Conservation (phyloP, 1,139 yeast genomes). For the Diutina sp. region DNA sequence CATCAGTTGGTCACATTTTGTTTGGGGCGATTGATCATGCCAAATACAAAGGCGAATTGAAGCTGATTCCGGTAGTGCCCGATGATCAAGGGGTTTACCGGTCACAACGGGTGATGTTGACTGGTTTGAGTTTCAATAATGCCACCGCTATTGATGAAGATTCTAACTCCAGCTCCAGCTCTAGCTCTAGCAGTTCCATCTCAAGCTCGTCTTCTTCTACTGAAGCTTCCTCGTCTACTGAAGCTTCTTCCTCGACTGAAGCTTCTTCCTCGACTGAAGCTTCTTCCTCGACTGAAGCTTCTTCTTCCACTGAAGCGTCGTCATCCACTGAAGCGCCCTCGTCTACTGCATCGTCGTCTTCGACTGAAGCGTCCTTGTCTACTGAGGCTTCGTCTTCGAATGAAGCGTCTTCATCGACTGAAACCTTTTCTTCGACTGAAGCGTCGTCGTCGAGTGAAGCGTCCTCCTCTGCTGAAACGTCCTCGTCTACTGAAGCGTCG, state of each 20-base stretch:
- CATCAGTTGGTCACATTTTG: constrained; percentile 28
- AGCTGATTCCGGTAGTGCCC: not conserved
- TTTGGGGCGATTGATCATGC: constrained; percentile 50
- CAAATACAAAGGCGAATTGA: constrained; percentile 30
- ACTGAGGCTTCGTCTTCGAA: not conserved
- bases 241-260: not conserved
- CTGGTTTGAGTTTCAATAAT: not conserved
- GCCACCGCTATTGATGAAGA: not conserved
- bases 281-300: not conserved
- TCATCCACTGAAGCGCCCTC: not conserved
- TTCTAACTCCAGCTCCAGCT: not conserved
- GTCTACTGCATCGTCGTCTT: not conserved
- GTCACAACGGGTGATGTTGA: not conserved
- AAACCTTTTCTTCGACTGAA: not conserved
- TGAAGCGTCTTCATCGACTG: not conserved
- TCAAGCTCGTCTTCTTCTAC: not conserved
- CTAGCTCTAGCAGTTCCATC: not conserved
- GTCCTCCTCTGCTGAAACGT: not conserved
- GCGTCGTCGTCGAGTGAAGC: not conserved
- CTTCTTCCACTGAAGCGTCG: not conserved
- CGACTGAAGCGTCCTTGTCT: not conserved
- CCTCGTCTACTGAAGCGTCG: not conserved
- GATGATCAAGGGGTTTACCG: not conserved
- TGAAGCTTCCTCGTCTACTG: not conserved
- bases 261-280: not conserved